Conservation (phyloP, 768 basidiomycete genomes). For the Royoungia palumana region DNA sequence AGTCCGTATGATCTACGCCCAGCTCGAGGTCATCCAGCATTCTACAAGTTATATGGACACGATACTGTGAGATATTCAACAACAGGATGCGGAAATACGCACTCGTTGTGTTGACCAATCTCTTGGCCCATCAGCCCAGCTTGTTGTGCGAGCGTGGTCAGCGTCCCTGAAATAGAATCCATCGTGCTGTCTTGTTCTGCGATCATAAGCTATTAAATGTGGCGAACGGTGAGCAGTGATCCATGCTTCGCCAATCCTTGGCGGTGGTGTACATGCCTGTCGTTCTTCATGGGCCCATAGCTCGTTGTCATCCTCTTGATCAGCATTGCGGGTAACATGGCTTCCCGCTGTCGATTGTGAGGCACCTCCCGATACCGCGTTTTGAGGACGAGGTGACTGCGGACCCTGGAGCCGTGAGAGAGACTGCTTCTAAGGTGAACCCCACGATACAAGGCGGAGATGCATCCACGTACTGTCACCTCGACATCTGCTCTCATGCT, state of each 20-base stretch:
- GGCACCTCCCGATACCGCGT: not conserved
- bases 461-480: slow-evolving; percentile 15
- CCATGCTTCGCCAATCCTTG: not conserved
- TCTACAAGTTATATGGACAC: slow-evolving; percentile 38
- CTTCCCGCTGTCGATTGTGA: slow-evolving; percentile 12
- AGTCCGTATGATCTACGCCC: slow-evolving; percentile 68
- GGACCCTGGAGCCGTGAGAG: slow-evolving; percentile 1
- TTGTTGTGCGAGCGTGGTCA: slow-evolving; percentile 82
- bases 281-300: slow-evolving; percentile 87
- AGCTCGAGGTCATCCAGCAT: slow-evolving; percentile 76
- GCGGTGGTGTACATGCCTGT: slow-evolving; percentile 46
- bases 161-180: slow-evolving; percentile 80
- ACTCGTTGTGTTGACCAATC: slow-evolving; percentile 91
- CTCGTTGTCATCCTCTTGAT: slow-evolving; percentile 58
- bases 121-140: slow-evolving; percentile 94
- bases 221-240: not conserved
- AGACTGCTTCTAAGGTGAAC: no score
- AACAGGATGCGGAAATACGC: slow-evolving; percentile 23
- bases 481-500: slow-evolving; percentile 69
- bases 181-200: slow-evolving; percentile 88
- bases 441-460: not conserved
- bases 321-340: slow-evolving; percentile 18
- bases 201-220: slow-evolving; percentile 65
- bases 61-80: not conserved
- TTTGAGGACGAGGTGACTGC: slow-evolving; percentile 16